phyloP scores from a whole-genome alignment of 495 filamentous ascomycete genomes.

The Xylaria castorea region DNA sequence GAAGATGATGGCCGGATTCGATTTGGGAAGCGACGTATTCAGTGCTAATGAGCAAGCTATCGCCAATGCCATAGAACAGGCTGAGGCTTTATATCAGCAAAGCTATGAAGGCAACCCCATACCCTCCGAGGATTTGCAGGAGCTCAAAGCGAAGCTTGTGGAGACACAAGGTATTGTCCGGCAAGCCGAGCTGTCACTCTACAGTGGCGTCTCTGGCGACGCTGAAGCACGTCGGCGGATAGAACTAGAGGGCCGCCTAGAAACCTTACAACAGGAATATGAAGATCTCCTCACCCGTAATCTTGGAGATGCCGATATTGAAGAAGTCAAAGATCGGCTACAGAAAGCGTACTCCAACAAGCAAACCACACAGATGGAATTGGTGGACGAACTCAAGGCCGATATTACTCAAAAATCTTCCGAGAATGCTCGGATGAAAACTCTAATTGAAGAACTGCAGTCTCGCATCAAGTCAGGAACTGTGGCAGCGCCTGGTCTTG shows the following conservation, averaged over 20 bases:
- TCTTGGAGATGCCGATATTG: constrained; percentile 75
- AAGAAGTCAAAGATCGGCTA: constrained; percentile 80
- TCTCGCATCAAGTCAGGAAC: constrained; percentile 66
- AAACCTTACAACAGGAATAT: constrained; percentile 77
- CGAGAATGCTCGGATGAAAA: constrained; percentile 77
- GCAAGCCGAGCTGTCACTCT: constrained; percentile 85
- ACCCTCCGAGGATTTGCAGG: constrained; percentile 78
- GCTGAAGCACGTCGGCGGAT: constrained; percentile 69
- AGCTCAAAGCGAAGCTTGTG: constrained; percentile 75
- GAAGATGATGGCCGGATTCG: constrained; percentile 99
- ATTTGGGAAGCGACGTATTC: constrained; percentile 87
- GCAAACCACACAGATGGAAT: constrained; percentile 71
- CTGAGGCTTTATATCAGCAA: constrained; percentile 79
- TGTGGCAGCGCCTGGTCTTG: constrained; percentile 60
- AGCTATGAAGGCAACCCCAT: constrained; percentile 78
- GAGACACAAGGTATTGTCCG: constrained; percentile 93
- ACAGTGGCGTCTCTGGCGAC: constrained; percentile 61
- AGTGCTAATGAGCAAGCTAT: constrained; percentile 89
- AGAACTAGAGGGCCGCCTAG: constrained; percentile 76
- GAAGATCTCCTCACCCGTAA: constrained; percentile 81
- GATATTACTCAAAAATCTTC: constrained; percentile 74
- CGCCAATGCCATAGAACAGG: constrained; percentile 76
- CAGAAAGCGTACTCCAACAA: constrained; percentile 76
- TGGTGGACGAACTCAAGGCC: constrained; percentile 72
- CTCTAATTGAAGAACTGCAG: constrained; percentile 78